A percentile compares a stretch with the other conserved stretches of the same genome.
These are phyloP conservation scores for Mentha longifolia DNA, from an alignment of 257 asterid genomes.

Conservation along the genomic window DNA sequence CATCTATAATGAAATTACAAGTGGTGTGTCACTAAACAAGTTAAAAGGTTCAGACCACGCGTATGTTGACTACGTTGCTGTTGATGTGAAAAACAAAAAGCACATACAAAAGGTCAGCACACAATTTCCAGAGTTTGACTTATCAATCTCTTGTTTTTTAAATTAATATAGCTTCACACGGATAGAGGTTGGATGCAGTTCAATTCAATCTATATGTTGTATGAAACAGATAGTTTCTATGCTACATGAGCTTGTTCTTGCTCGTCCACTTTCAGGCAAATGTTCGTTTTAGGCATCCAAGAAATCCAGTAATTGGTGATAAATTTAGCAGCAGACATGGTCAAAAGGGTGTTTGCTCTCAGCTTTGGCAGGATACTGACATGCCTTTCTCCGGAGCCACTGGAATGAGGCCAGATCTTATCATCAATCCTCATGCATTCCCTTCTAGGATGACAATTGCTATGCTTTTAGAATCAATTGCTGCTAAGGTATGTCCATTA, in stretches of 20 bases:
- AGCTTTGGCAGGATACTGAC: slow-evolving; percentile 90
- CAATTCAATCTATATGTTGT: not conserved
- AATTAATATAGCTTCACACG: not conserved
- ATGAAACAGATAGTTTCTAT: not conserved
- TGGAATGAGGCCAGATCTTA: slow-evolving; percentile 98
- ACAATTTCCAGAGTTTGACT: slow-evolving; percentile 5
- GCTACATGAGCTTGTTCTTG: not conserved
- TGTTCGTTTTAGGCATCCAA: slow-evolving; percentile 78
- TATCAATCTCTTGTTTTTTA: not conserved
- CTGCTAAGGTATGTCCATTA: slow-evolving; percentile 81
- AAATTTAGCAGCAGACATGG: slow-evolving; percentile 99
- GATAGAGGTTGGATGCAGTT: not conserved
- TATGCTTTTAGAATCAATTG: slow-evolving; percentile 96
- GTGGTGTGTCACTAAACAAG: slow-evolving; percentile 43
- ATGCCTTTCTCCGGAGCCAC: slow-evolving; percentile 92
- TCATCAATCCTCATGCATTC: slow-evolving; percentile 97
- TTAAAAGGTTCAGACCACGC: slow-evolving; percentile 81
- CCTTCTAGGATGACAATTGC: slow-evolving; percentile 98
- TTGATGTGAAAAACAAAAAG: slow-evolving; percentile 71
- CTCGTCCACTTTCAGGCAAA: slow-evolving; percentile 64
- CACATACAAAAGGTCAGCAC: slow-evolving; percentile 73
- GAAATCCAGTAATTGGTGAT: slow-evolving; percentile 95
- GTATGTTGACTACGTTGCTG: slow-evolving; percentile 81
- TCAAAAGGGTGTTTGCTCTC: slow-evolving; percentile 99
- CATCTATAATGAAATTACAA: slow-evolving; percentile 62